Evolutionary conservation across 768 basidiomycete species (phyloP).

Genomic region (Gelatoporia subvermispora): DNA sequence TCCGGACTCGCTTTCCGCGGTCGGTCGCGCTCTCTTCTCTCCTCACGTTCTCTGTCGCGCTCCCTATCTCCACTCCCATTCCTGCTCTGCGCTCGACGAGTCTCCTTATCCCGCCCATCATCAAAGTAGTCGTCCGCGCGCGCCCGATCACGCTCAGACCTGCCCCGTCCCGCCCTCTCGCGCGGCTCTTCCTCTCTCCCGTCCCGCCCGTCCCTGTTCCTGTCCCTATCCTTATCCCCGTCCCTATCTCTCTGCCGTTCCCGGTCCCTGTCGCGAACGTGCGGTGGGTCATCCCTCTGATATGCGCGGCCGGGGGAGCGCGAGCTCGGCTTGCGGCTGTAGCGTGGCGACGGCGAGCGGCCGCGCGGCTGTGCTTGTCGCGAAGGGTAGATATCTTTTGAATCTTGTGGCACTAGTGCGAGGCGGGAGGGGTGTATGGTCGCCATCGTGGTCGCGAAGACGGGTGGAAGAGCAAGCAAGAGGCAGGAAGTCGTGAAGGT

Average conservation of each 20-base stretch:
- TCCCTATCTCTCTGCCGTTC: slow-evolving; percentile 21
- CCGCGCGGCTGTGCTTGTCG: slow-evolving; percentile 23
- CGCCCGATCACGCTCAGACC: slow-evolving; percentile 20
- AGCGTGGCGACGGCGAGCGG: slow-evolving; percentile 41
- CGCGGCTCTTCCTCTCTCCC: slow-evolving; percentile 17
- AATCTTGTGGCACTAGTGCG: slow-evolving; percentile 52
- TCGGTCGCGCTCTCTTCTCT: slow-evolving; percentile 21
- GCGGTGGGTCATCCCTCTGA: slow-evolving; percentile 11
- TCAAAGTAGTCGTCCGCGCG: slow-evolving; percentile 32
- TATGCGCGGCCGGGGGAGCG: slow-evolving; percentile 20
- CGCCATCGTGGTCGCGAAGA: slow-evolving; percentile 41
- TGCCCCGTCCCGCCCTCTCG: slow-evolving; percentile 16
- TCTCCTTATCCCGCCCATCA: slow-evolving; percentile 6
- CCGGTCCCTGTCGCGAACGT: slow-evolving; percentile 23
- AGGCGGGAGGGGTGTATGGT: slow-evolving; percentile 72
- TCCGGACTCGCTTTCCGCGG: slow-evolving; percentile 32
- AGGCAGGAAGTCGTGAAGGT: background rate
- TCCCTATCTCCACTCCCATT: slow-evolving; percentile 20
- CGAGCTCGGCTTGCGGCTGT: background rate
- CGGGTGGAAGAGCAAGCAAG: background rate
- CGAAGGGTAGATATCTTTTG: slow-evolving; percentile 14
- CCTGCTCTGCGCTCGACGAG: slow-evolving; percentile 15
- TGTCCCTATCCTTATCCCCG: slow-evolving; percentile 17
- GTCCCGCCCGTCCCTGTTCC: slow-evolving; percentile 14
- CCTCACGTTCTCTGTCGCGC: slow-evolving; percentile 20